phyloP scores from a whole-genome alignment of 345 rosid species.

The Tarenaya hassleriana region DNA sequence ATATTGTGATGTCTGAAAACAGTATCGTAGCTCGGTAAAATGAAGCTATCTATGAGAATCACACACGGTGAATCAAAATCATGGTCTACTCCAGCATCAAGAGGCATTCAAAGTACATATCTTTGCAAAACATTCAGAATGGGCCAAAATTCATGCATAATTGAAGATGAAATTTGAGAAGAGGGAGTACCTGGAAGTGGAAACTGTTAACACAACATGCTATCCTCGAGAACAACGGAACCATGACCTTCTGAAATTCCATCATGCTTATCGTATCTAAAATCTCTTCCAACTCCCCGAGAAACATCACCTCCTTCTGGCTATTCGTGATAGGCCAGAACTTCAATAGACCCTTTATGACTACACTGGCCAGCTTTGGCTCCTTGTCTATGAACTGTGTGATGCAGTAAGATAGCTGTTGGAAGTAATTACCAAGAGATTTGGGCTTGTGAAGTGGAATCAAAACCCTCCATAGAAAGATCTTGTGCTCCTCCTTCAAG shows the following conservation, averaged over 20 bases:
- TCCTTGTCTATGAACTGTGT: conserved; percentile 87
- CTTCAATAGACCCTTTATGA: conserved; percentile 64
- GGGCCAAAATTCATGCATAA: background rate
- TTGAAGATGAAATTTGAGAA: background rate
- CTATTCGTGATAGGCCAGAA: conserved; percentile 83
- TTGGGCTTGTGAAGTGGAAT: conserved; percentile 87
- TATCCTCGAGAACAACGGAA: conserved; percentile 64
- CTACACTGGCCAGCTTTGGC: conserved; percentile 54
- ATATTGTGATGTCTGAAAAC: background rate
- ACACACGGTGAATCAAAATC: background rate
- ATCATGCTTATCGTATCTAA: conserved; percentile 60
- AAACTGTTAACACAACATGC: conserved; percentile 72
- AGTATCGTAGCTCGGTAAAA: background rate
- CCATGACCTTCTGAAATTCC: conserved; percentile 79
- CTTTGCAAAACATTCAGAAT: background rate
- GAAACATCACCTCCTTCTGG: conserved; percentile 88
- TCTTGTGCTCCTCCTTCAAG: conserved; percentile 83
- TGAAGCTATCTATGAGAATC: background rate
- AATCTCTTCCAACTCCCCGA: conserved; percentile 78
- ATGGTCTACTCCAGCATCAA: background rate
- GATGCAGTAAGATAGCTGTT: conserved; percentile 65
- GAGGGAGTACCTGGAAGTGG: conserved; percentile 68
- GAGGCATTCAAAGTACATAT: background rate
- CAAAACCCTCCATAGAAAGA: conserved; percentile 77
- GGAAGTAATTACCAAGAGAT: conserved; percentile 67